These are phyloP conservation scores for Neospermospora avenae DNA, from an alignment of 2,329 filamentous ascomycete genomes.

Conservation along the genomic window DNA sequence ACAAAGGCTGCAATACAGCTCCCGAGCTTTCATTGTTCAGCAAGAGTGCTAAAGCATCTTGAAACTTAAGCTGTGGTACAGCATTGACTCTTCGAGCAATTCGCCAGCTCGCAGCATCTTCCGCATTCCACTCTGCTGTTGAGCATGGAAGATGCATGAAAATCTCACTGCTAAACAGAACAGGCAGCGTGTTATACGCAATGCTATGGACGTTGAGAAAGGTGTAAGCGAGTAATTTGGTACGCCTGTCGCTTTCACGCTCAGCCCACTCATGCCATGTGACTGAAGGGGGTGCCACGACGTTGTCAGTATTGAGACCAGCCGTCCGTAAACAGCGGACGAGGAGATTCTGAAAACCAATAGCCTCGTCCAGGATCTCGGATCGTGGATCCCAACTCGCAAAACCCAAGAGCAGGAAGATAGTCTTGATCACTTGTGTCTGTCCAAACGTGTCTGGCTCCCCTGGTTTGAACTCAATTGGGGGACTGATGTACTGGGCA, in stretches of 20 bases:
- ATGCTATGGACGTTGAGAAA: conserved; percentile 63
- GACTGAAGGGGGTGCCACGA: conserved; percentile 44
- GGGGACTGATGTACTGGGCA: too few species aligned
- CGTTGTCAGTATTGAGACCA: conserved; percentile 43
- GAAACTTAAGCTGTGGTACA: conserved; percentile 43
- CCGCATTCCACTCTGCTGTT: conserved; percentile 55
- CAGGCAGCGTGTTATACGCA: conserved; percentile 57
- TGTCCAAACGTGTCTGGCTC: conserved; percentile 2
- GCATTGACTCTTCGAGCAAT: conserved; percentile 33
- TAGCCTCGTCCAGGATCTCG: conserved; percentile 38
- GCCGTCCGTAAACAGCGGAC: conserved; percentile 58
- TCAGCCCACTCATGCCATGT: conserved; percentile 61
- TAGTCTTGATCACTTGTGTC: conserved; percentile 62
- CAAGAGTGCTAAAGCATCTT: conserved; percentile 54
- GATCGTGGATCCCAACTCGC: conserved; percentile 60
- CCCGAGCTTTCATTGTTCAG: conserved; percentile 42
- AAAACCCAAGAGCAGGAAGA: conserved; percentile 58
- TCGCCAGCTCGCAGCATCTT: conserved; percentile 51
- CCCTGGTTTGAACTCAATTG: too few species aligned
- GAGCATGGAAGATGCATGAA: conserved; percentile 53
- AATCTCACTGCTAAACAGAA: conserved; percentile 57
- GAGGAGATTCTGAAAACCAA: conserved; percentile 52
- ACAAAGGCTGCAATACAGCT: conserved; percentile 44
- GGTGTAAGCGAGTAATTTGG: conserved; percentile 58
- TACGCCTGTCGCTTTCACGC: conserved; percentile 54